A percentile compares a stretch with the other conserved stretches of the same genome.
phyloP scores from a whole-genome alignment of 345 rosid genomes.

The Hibiscus mutabilis region DNA sequence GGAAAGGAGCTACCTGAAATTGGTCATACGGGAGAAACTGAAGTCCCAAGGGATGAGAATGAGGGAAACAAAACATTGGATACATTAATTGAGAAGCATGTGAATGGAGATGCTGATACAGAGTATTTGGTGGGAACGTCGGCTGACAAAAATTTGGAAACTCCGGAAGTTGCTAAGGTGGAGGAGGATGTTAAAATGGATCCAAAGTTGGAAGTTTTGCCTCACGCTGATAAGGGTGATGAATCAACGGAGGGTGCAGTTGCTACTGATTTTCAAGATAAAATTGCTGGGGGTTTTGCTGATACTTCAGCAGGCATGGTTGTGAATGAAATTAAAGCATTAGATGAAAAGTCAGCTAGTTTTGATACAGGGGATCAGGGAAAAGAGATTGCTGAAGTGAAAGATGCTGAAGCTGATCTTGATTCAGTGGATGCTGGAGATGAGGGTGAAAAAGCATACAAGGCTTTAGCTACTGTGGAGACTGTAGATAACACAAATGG shows the following conservation, averaged over 20 bases:
- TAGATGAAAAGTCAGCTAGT: conserved; percentile 9
- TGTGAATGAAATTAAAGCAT: conserved; percentile 13
- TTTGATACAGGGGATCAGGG: conserved; percentile 12
- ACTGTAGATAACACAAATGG: conserved; percentile 11
- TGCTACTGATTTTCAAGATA: conserved; percentile 16
- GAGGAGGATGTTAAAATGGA: conserved; percentile 7
- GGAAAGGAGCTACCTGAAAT: conserved; percentile 18
- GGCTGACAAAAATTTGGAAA: conserved; percentile 14
- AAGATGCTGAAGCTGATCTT: conserved; percentile 8
- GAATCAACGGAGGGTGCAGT: conserved; percentile 20
- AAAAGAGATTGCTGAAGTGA: conserved; percentile 12
- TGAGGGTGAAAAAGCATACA: background rate
- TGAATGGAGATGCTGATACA: conserved; percentile 5
- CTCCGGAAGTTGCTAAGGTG: background rate
- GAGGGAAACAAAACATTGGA: conserved; percentile 15
- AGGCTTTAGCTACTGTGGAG: background rate
- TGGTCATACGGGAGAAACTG: conserved; percentile 13
- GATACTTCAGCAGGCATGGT: conserved; percentile 14
- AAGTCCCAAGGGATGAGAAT: conserved; percentile 10
- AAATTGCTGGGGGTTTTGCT: background rate
- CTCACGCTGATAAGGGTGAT: conserved; percentile 15
- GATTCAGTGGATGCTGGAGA: conserved; percentile 10
- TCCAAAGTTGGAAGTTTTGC: conserved; percentile 9
- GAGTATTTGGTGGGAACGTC: background rate
- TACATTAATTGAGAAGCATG: background rate